A percentile compares a stretch with the other conserved stretches of the same genome.
These are phyloP conservation scores for Neurospora africana DNA, from an alignment of 495 filamentous ascomycete species.

Conservation along the genomic window DNA sequence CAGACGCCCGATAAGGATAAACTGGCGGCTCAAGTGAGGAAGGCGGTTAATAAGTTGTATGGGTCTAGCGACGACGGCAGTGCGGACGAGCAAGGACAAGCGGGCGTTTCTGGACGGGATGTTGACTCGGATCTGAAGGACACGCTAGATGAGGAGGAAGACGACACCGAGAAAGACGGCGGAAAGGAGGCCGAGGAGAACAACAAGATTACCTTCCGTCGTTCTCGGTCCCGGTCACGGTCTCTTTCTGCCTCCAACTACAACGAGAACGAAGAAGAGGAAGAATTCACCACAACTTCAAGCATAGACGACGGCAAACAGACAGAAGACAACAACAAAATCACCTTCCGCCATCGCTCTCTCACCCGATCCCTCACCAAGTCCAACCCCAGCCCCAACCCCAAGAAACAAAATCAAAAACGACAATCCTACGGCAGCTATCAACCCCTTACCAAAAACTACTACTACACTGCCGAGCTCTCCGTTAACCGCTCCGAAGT, in stretches of 20 bases:
- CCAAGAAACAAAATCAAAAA: background rate
- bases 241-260: background rate
- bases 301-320: background rate
- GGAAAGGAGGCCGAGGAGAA: background rate
- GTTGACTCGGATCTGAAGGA: background rate
- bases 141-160: background rate
- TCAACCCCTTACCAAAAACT: background rate
- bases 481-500: slow-evolving; percentile 22
- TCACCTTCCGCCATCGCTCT: background rate
- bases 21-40: slow-evolving; percentile 14
- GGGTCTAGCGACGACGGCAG: background rate
- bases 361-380: background rate
- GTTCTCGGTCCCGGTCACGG: background rate
- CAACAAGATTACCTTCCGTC: background rate
- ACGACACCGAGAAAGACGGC: background rate
- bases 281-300: background rate
- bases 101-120: background rate
- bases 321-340: background rate
- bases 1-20: slow-evolving; percentile 5
- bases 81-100: background rate
- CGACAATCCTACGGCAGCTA: background rate
- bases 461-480: slow-evolving; percentile 25
- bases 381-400: background rate
- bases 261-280: background rate
- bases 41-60: slow-evolving; percentile 27